Evolutionary conservation across 2,329 filamentous ascomycete genomes (phyloP), one percentile per base, ranked within the genome.

Genomic region (Aureobasidium melanogenum): DNA sequence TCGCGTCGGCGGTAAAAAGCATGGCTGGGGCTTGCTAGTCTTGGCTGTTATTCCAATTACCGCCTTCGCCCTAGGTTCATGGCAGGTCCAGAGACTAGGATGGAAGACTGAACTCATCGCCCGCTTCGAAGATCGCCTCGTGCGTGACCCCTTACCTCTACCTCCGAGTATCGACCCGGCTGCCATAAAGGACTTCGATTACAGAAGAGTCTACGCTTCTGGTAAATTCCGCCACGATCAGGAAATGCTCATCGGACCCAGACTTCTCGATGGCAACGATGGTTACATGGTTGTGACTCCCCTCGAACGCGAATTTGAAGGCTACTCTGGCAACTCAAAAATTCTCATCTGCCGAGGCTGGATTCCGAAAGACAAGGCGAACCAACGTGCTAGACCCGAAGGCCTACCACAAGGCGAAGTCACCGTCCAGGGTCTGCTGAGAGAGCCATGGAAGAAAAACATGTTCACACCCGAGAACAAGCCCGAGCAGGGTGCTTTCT

Each of bases 71-170:
- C 85, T 99, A 17, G 94, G 94, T 32, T 90, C 90, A 65, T 99
- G 94, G 94, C 94, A 99, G 73, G 89, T 99, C 59, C 85, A 96
- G 73, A 88, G 94, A 12, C 83, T 99, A 1, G 85, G 87, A 62
- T 96, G 93, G 92, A 99, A 99, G 74, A 91, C 91, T 4, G 88
- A 96, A 48, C 81, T 99, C 14, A 86, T 99, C 64, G 91, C 93
- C 63, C 90, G 88, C 67, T 91, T 89, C 74, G 94, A 97, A 76
- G 92, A 99, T 78, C 88, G 93, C 5, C 82, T 99, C 38, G 83
- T 96, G 43, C 89, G 89, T 61, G 83, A 88, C 19, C 94, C 94
- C 0, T 79, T 99, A 0, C 93, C 93, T 0, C 79, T 99, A 0
- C 94, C 94, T 4, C 87, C 91, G 2, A 82, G 84, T 60, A 81